Conservation (phyloP, 1,284 basidiomycete genomes). For the Ganoderma lucidum region DNA sequence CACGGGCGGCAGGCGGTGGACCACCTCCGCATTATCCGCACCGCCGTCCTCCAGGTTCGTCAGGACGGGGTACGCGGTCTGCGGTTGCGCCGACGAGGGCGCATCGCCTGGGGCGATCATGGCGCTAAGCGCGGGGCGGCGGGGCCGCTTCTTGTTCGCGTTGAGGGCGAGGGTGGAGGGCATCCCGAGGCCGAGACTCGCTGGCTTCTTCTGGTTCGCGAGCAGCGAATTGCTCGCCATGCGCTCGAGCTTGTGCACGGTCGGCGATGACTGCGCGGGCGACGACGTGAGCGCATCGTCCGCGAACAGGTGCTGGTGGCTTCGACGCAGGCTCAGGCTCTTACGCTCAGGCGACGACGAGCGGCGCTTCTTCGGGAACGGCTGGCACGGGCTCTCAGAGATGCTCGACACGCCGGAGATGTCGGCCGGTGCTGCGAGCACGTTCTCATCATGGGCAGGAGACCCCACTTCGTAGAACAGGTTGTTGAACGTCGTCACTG, state of each 20-base stretch:
- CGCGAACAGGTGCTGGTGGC: conserved; percentile 39
- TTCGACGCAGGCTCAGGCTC: conserved; percentile 44
- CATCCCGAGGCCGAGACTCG: conserved; percentile 64
- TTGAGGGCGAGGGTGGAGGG: conserved; percentile 55
- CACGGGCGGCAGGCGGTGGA: conserved; percentile 50
- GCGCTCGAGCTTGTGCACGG: conserved; percentile 68
- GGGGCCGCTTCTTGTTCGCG: conserved; percentile 59
- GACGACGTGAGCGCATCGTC: conserved; percentile 53
- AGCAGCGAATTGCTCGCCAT: conserved; percentile 49
- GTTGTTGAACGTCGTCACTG: conserved; percentile 58
- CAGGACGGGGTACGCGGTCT: conserved; percentile 46
- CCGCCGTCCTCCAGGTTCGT: conserved; percentile 24
- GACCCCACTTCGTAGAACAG: conserved; percentile 70
- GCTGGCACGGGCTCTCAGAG: conserved; percentile 53
- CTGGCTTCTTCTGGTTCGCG: conserved; percentile 61
- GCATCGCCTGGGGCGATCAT: conserved; percentile 57
- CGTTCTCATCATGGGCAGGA: conserved; percentile 39
- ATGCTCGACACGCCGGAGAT: conserved; percentile 36
- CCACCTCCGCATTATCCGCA: conserved; percentile 26
- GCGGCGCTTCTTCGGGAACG: conserved; percentile 68
- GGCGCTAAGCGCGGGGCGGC: conserved; percentile 74
- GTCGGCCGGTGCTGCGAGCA: conserved; percentile 28
- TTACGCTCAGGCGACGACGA: conserved; percentile 70
- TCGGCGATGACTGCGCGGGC: conserved; percentile 68
- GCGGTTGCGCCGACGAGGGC: conserved; percentile 32